A percentile compares a stretch with the other conserved stretches of the same genome.
phyloP scores from a whole-genome alignment of 495 filamentous ascomycete genomes.

The Thermothielavioides terrestris region DNA sequence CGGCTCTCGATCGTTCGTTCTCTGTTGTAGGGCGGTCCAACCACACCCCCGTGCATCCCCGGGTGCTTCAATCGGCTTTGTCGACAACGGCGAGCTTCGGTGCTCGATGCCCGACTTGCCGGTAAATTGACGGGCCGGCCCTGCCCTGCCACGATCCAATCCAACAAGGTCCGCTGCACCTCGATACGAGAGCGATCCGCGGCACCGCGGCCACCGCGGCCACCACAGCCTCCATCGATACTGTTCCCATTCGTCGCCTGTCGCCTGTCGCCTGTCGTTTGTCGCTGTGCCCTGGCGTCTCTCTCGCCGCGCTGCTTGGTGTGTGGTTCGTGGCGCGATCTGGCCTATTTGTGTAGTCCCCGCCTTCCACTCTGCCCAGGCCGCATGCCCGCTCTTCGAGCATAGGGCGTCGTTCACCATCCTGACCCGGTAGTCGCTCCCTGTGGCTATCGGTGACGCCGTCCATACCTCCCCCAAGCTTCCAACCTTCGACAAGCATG shows the following conservation, averaged over 20 bases:
- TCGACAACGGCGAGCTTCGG: neutral
- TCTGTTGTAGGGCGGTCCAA: neutral
- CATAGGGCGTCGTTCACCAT: slow-evolving; percentile 2
- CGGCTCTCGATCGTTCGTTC: neutral
- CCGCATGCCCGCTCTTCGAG: slow-evolving; percentile 6
- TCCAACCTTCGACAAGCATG: slow-evolving; percentile 46
- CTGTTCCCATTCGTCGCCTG: slow-evolving; percentile 10
- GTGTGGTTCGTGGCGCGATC: neutral
- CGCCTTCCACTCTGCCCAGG: neutral
- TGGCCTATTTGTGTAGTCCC: neutral
- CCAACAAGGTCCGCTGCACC: slow-evolving; percentile 1
- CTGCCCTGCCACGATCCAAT: too few species aligned
- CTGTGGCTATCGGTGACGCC: slow-evolving; percentile 5
- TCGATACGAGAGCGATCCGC: slow-evolving; percentile 6
- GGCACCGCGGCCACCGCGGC: neutral
- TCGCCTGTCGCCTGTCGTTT: too few species aligned
- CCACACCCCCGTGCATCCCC: neutral
- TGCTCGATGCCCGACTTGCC: slow-evolving; percentile 11
- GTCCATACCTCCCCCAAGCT: neutral
- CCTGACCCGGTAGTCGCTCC: neutral
- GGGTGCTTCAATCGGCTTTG: neutral
- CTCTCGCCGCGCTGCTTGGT: too few species aligned
- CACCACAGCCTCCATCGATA: neutral
- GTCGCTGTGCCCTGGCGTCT: too few species aligned
- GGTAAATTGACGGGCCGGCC: slow-evolving; percentile 8